Evolutionary conservation across 352 stramenopile species (phyloP).

Genomic region (Phytophthora multivora): DNA sequence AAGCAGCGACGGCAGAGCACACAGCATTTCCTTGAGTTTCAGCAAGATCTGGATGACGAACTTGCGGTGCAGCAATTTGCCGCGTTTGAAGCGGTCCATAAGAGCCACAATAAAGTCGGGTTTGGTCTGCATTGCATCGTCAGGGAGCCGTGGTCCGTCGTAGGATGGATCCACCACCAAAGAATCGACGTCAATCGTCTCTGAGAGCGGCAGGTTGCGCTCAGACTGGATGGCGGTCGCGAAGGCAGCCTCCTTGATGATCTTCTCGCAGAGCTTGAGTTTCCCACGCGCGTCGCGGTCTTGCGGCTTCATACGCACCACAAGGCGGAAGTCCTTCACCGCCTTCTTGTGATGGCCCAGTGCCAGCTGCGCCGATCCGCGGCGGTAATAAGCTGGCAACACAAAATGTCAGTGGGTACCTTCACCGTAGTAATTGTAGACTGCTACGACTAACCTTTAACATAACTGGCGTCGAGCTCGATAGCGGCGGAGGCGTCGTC

Average conservation of each 20-base stretch:
- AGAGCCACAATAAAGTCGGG: slow-evolving; percentile 91
- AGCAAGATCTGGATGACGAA: slow-evolving; percentile 97
- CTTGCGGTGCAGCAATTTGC: slow-evolving; percentile 98
- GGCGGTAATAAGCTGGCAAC: slow-evolving; percentile 94
- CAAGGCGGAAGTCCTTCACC: slow-evolving; percentile 97
- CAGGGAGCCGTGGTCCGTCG: slow-evolving; percentile 74
- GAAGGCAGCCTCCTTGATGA: slow-evolving; percentile 96
- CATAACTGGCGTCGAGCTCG: slow-evolving; percentile 93
- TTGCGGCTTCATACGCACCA: slow-evolving; percentile 95
- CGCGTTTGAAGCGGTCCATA: slow-evolving; percentile 96
- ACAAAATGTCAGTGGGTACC: not conserved
- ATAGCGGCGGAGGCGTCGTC: slow-evolving; percentile 96
- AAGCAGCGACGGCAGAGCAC: slow-evolving; percentile 91
- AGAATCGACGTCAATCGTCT: slow-evolving; percentile 91
- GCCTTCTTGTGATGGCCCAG: slow-evolving; percentile 97
- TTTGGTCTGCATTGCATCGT: slow-evolving; percentile 58
- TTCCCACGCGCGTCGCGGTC: slow-evolving; percentile 94
- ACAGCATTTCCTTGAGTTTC: slow-evolving; percentile 92
- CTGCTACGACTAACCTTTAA: slow-evolving; percentile 84
- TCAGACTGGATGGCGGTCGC: slow-evolving; percentile 96
- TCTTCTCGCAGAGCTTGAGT: slow-evolving; percentile 96
- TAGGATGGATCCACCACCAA: slow-evolving; percentile 84
- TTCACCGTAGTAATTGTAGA: not conserved
- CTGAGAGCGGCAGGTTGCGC: slow-evolving; percentile 90
- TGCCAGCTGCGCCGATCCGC: slow-evolving; percentile 96